Evolutionary conservation across 352 stramenopile species (phyloP), one percentile per base, ranked within the genome.

Genomic region (Phytophthora fragariae): DNA sequence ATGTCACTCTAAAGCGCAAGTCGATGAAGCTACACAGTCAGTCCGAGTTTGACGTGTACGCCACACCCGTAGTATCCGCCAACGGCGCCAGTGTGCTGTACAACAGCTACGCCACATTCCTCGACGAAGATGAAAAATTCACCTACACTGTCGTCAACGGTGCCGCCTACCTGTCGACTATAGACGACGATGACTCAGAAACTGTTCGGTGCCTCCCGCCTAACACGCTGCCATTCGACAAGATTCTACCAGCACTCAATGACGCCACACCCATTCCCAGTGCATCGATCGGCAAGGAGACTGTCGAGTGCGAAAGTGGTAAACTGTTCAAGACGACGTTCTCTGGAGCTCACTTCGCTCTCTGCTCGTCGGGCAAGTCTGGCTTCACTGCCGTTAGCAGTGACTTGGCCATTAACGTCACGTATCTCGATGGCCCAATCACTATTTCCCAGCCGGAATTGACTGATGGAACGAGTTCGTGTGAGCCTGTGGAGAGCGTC

Each of bases 321-420:
- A 72, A 75, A 3, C 27, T 86, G 39, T 76, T 82, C 53, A 76
- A 75, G 47, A 75, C 78, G n/a, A 69, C 65, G n/a, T 81, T 84
- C 61, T 58, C 47, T 11, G 77, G 74, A 2, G 35, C 37, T 14
- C 35, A 65, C 9, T 80, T 78, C 57, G 75, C 72, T 31, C 33
- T 86, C 35, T 87, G 82, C 57, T 53, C 70, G 27, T 58, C 35
- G 14, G 64, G 63, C 10, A n/a, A 54, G 5, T 56, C 58, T 19
- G 72, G 76, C 2, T 82, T 87, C 55, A 75, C 41, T 21, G 70
- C 73, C 4, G 70, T 66, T 21, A 81, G 70, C n/a, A 77, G 75
- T 5, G 76, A 88, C 47, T 44, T 84, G 39, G 53, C 65, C 29
- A 79, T 88, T 37, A 53, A 62, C 5, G 73, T 77, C 5, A 59